Conservation (phyloP, 345 rosid genomes). For the Rhodamnia rubescens region DNA sequence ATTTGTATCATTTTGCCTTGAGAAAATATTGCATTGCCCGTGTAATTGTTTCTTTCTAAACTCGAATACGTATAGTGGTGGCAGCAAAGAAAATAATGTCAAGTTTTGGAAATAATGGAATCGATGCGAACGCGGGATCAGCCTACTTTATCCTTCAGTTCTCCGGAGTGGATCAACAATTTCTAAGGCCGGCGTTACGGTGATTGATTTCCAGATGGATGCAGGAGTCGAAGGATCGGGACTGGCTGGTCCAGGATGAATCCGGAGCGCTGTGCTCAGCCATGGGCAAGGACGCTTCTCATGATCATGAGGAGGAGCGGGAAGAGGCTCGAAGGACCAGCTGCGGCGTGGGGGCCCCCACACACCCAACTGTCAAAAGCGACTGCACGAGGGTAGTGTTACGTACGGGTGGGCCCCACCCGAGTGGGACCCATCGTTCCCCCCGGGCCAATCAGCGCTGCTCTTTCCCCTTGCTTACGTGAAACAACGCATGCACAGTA, state of each 20-base stretch:
- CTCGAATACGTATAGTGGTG: background rate
- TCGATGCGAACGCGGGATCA: background rate
- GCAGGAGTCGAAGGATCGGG: no score
- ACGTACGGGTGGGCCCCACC: no score
- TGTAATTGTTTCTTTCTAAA: no score
- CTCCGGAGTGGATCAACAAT: background rate
- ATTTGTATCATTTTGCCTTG: no score
- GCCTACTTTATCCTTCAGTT: background rate
- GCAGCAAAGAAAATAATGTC: background rate
- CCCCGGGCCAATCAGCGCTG: background rate
- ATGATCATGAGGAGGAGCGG: no score
- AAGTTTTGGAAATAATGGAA: background rate
- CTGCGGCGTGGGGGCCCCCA: background rate
- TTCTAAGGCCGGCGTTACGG: background rate
- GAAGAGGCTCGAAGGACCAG: no score
- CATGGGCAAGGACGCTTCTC: no score
- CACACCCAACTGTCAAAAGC: background rate
- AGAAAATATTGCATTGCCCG: no score
- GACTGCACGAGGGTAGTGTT: background rate
- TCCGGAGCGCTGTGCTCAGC: no score
- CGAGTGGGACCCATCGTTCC: no score
- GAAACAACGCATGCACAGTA: background rate
- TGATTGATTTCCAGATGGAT: no score
- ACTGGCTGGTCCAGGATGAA: no score
- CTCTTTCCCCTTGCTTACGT: slow-evolving; percentile 6